These are phyloP conservation scores for Fusarium nygamai DNA, from an alignment of 2,329 filamentous ascomycete species.

Conservation along the genomic window DNA sequence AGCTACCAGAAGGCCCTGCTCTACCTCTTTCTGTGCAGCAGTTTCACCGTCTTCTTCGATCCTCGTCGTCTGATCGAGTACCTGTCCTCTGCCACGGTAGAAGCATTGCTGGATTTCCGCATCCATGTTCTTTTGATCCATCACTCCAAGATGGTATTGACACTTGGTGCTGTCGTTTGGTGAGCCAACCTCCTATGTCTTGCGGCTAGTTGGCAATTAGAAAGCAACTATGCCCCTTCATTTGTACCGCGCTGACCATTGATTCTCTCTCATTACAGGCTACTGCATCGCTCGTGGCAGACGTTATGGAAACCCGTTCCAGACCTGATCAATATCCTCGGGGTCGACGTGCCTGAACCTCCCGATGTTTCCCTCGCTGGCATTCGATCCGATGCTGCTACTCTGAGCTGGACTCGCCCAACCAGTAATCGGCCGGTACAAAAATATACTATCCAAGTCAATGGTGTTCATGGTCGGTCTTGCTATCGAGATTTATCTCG, in stretches of 20 bases:
- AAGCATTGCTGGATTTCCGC: constrained; percentile 52
- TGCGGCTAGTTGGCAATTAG: not conserved
- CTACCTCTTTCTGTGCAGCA: constrained; percentile 46
- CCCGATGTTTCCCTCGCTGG: constrained; percentile 91
- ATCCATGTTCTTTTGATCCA: constrained; percentile 59
- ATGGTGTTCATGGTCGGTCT: constrained; percentile 84
- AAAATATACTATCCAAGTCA: constrained; percentile 92
- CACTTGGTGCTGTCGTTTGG: constrained; percentile 63
- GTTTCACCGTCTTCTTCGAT: constrained; percentile 48
- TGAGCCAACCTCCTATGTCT: constrained; percentile 48
- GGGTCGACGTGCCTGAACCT: constrained; percentile 90
- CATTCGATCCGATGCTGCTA: constrained; percentile 86
- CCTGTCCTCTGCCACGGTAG: constrained; percentile 43
- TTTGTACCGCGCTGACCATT: constrained; percentile 20
- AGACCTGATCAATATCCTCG: constrained; percentile 88
- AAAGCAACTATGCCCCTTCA: not conserved
- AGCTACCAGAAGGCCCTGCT: constrained; percentile 47
- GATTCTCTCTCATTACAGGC: constrained; percentile 60
- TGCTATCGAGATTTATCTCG: constrained; percentile 3
- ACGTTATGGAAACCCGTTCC: constrained; percentile 92
- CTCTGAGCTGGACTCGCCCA: constrained; percentile 89
- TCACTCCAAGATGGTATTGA: constrained; percentile 66
- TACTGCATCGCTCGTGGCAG: constrained; percentile 85
- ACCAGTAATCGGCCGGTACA: constrained; percentile 73
- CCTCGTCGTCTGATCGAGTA: constrained; percentile 45